Conservation (phyloP, 306 rosid species). For the Ochetophila trinervis region DNA sequence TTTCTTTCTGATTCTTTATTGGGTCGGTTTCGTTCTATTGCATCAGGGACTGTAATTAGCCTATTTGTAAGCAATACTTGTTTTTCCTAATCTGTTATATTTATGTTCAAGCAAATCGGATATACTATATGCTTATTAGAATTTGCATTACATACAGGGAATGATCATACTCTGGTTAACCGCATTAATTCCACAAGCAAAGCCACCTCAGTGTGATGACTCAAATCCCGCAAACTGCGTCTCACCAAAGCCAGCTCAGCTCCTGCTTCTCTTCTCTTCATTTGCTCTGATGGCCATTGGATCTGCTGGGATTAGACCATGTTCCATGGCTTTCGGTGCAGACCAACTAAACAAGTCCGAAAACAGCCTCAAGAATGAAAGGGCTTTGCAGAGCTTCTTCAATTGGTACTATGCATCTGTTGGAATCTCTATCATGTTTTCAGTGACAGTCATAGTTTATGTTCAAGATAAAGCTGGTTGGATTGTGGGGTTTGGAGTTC, state of each 20-base stretch:
- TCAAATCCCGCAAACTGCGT: slow-evolving; percentile 20
- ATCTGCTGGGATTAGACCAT: slow-evolving; percentile 76
- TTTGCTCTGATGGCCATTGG: slow-evolving; percentile 65
- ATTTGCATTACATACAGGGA: slow-evolving; percentile 44
- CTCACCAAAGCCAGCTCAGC: slow-evolving; percentile 33
- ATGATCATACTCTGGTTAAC: slow-evolving; percentile 56
- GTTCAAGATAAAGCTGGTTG: slow-evolving; percentile 58
- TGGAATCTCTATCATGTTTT: slow-evolving; percentile 50
- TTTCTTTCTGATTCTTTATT: slow-evolving; percentile 69
- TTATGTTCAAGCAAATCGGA: too few relatives aligned
- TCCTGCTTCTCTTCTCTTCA: slow-evolving; percentile 43
- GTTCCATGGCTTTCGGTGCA: slow-evolving; percentile 75
- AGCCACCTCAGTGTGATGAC: slow-evolving; percentile 52
- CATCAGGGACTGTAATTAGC: slow-evolving; percentile 40
- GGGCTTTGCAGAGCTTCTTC: slow-evolving; percentile 55
- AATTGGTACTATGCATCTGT: slow-evolving; percentile 79
- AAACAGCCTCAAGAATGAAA: slow-evolving; percentile 41
- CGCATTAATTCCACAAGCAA: slow-evolving; percentile 52
- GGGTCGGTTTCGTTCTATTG: slow-evolving; percentile 64
- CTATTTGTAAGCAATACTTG: slow-evolving; percentile 38
- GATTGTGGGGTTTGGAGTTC: slow-evolving; percentile 66
- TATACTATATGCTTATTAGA: neutral
- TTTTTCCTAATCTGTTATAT: too few relatives aligned
- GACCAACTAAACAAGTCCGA: slow-evolving; percentile 54
- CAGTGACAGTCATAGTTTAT: slow-evolving; percentile 55